Evolutionary conservation across 805 yeast species (phyloP), one percentile per base, ranked within the genome.

Genomic region (Wickerhamiella kazuoi): DNA sequence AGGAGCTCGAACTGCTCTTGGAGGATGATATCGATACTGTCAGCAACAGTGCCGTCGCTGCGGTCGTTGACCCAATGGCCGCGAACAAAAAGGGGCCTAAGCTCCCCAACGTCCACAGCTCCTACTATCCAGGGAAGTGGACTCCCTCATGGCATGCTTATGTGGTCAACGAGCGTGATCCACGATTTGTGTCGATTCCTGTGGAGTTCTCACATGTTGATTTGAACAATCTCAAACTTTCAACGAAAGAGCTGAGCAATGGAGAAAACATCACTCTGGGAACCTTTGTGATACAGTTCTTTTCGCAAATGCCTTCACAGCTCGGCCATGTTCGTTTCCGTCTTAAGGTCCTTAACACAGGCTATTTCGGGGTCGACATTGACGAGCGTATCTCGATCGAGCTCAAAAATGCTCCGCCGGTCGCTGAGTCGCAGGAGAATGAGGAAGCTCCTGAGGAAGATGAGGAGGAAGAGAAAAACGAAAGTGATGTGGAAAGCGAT

Each of bases 281-380:
- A 35, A 76, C 87, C 1, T 76, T 81, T 52, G 83, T 80, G 54
- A 65, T 86, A 41, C 81, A 77, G 48, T 56, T 86, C 36, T 59
- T 76, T 6, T 67, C 74, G 36, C 84, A 93, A 34, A 74, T 93
- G 14, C 96, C 97, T n/a, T 68, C 68, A 16, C 67, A 67, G 41
- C 61, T 62, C 15, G 94, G 93, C 33, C 63, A 61, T 32, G 72
- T 61, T 52, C 75, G 72, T 46, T 81, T 81, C 65, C 70, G 84
- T 60, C 63, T 86, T 15, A 60, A 75, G 19, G 57, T 87, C 52
- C 73, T 74, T 52, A 76, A 79, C 40, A 69, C 79, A 39, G 74
- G 79, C 34, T 86, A 82, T 56, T 82, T 81, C 55, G 94, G 94
- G 4, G 60, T 72, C 16, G 96, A 87, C 54, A 55, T 82, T 19